These are phyloP conservation scores for Tylopilus balloui DNA, from an alignment of 768 basidiomycete species.

Conservation along the genomic window DNA sequence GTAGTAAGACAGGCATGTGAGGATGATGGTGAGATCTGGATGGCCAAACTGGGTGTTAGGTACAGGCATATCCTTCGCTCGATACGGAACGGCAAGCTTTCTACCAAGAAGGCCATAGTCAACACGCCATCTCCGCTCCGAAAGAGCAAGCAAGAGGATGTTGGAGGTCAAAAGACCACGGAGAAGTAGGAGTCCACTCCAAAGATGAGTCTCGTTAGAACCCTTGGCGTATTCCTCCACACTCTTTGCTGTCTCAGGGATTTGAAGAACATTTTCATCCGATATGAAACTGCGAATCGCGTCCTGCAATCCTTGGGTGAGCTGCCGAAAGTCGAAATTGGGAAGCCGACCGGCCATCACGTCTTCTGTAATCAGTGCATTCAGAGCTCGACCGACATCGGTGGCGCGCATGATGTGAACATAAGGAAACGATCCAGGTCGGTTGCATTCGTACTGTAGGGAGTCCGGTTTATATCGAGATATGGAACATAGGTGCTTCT, in stretches of 20 bases:
- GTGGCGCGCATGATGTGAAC: not conserved
- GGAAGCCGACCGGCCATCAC: not conserved
- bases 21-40: constrained; percentile 30
- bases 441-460: not conserved
- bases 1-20: constrained; percentile 34
- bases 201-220: not conserved
- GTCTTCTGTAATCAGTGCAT: not conserved
- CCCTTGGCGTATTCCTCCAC: not conserved
- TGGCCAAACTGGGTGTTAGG: constrained; percentile 33
- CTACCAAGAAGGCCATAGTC: not conserved
- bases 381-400: not conserved
- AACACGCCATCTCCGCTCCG: not conserved
- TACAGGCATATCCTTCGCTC: constrained; percentile 33
- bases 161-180: not conserved
- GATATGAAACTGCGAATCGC: not conserved
- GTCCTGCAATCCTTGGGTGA: not conserved
- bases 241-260: not conserved
- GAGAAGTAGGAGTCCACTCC: not conserved
- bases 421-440: not conserved
- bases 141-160: not conserved
- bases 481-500: not conserved
- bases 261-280: not conserved
- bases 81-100: constrained; percentile 14
- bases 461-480: not conserved
- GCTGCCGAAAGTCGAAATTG: not conserved